Evolutionary conservation across 1,139 yeast genomes (phyloP).

Genomic region (Pichia sp.): DNA sequence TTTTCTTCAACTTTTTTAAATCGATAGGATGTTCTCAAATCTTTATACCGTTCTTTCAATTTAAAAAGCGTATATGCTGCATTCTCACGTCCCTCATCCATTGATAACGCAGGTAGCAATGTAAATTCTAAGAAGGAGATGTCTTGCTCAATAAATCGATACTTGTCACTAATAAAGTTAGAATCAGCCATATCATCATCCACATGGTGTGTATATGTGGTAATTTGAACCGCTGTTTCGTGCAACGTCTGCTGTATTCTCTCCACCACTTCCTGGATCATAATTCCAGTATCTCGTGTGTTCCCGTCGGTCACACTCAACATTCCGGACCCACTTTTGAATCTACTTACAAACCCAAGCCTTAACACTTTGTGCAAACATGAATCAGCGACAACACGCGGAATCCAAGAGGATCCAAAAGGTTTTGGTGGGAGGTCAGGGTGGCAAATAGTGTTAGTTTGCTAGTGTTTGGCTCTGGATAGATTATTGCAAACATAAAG

Average conservation of each 20-base stretch:
- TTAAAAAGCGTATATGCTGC: slow-evolving; percentile 14
- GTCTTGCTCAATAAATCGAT: slow-evolving; percentile 9
- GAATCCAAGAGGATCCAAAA: no score
- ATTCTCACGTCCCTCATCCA: slow-evolving; percentile 2
- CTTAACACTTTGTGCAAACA: no score
- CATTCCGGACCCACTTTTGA: no score
- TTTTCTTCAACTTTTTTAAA: slow-evolving; percentile 24
- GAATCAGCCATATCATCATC: slow-evolving; percentile 10
- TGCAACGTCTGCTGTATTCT: no score
- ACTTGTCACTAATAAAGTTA: slow-evolving; percentile 5
- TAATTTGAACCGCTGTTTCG: neutral
- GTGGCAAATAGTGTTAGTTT: no score
- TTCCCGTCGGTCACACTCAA: no score
- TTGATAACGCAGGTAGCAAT: slow-evolving; percentile 7
- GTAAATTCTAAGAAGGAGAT: slow-evolving; percentile 10
- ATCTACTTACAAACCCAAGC: no score
- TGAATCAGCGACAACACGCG: no score
- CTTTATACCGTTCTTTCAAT: slow-evolving; percentile 21
- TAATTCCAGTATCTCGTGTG: no score
- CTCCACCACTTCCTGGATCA: no score
- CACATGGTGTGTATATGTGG: neutral
- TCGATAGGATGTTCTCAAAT: slow-evolving; percentile 25
- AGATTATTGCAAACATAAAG: neutral
- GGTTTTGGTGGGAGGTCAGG: no score
- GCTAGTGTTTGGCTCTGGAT: neutral